Evolutionary conservation across 768 basidiomycete genomes (phyloP).

Genomic region (Agaricus subrufescens): DNA sequence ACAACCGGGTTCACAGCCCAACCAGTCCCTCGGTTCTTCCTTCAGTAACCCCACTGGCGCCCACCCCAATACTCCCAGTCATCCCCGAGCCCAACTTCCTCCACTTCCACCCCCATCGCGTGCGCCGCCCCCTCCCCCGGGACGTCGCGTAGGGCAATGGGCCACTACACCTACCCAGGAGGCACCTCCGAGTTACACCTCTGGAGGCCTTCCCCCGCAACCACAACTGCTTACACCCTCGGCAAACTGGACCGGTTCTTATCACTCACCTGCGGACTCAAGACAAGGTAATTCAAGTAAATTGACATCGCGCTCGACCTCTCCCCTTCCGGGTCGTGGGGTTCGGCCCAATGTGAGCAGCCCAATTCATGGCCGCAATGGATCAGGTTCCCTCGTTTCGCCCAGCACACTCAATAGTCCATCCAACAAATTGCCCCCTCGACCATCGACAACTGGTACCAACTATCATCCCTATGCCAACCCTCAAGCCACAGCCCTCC

Average conservation of each 20-base stretch:
- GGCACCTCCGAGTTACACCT: constrained; percentile 37
- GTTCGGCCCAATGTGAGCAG: constrained; percentile 19
- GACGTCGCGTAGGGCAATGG: constrained; percentile 24
- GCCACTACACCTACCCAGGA: constrained; percentile 62
- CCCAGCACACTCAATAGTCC: constrained; percentile 25
- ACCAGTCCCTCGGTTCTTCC: constrained; percentile 45
- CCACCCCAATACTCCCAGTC: constrained; percentile 24
- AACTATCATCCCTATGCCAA: constrained; percentile 58
- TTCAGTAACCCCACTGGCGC: constrained; percentile 31
- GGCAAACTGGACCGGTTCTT: constrained; percentile 36
- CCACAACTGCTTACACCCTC: constrained; percentile 38
- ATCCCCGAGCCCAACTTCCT: constrained; percentile 46
- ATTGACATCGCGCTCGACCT: constrained; percentile 37
- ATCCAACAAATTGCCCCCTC: constrained; percentile 38
- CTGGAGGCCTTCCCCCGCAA: constrained; percentile 35
- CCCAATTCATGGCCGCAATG: constrained; percentile 43
- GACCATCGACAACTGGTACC: constrained; percentile 35
- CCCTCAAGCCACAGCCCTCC: constrained; percentile 36
- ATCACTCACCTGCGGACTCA: constrained; percentile 59
- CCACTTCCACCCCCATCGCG: constrained; percentile 66
- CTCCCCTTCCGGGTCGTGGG: constrained; percentile 35
- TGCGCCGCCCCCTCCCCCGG: constrained; percentile 47
- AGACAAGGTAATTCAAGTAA: constrained; percentile 47
- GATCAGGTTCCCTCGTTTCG: constrained; percentile 44
- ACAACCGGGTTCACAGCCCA: constrained; percentile 29